Base-by-base conservation (phyloP, 768 basidiomycete species). In the Roridomyces roridus region DNA sequence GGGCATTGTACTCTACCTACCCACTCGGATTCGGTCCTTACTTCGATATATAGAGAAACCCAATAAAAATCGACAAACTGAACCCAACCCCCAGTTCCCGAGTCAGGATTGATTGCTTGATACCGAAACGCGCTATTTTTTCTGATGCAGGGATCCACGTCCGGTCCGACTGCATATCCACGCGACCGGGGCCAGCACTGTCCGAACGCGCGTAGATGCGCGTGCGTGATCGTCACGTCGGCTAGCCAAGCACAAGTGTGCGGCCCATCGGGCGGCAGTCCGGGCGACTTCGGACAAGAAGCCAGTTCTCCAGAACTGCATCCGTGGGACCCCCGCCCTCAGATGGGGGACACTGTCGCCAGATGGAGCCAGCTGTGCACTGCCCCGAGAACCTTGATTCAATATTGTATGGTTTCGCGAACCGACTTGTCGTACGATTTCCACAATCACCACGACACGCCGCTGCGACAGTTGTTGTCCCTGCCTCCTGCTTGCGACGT, bases 41-140 rank as follows among this genome's bases (percentile, higher is more conserved):
- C 55, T n/a, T 9, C n/a, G 2, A 10, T 31, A 29, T 26, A 39
- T n/a, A 61, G 46, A 60, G 29, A 56, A 62, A 57, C 46, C 29
- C 46, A 62, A 62, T 57, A 62, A 62, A 62, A 62, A 47, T 39
- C 25, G 24, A 40, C 10, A 57, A 53, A 57, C 25, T 28, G 40
- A 36, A 31, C 35, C n/a, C 39, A 23, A 34, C 39, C 31, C 28
- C 47, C 43, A 49, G 15, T 34, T 51, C 41, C 54, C 54, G 46
- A 47, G 54, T 20, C 23, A 47, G 8, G 15, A 15, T 26, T 54
- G 24, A 28, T 28, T 2, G 9, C 46, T 35, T 18, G 20, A 46
- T 42, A 23, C 34, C 46, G 50, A 57, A 46, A 46, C 55, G 7
- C 41, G 11, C 31, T 9, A 9, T 34, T 23, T 40, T 11, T 50